Evolutionary conservation across 73 alveolate species (phyloP).

Genomic region (Paramecium tetraurelia): DNA sequence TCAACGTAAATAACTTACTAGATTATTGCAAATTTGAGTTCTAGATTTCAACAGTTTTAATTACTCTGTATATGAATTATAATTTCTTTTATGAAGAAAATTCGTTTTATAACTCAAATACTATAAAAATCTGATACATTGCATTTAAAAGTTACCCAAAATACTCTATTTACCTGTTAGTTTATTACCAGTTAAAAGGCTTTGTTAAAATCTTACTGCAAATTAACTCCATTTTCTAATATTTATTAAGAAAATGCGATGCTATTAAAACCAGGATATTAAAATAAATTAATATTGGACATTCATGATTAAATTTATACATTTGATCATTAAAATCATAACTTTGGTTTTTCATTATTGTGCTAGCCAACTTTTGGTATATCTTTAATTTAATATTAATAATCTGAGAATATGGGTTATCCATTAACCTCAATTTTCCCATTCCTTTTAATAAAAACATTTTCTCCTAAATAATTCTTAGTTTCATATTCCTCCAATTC

Average conservation of each 20-base stretch:
- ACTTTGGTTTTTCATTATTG: neutral
- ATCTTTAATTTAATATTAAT: neutral
- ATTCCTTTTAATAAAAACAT: neutral
- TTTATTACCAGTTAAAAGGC: neutral
- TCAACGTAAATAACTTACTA: neutral
- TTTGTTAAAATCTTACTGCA: too few relatives aligned
- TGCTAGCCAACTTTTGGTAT: neutral
- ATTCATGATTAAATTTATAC: neutral
- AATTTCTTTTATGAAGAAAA: neutral
- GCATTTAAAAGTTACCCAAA: neutral
- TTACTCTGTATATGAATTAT: too few relatives aligned
- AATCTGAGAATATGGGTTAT: neutral
- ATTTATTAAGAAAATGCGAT: neutral
- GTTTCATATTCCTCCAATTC: conserved; percentile 12
- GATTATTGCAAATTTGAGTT: neutral
- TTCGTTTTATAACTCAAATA: neutral
- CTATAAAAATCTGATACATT: neutral
- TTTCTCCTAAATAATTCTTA: neutral
- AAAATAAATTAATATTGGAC: neutral
- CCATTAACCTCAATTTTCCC: neutral
- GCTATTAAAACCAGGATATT: neutral
- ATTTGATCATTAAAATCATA: neutral
- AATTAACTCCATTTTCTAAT: too few relatives aligned
- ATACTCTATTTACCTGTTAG: neutral
- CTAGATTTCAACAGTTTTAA: neutral